Conservation (phyloP, 495 filamentous ascomycete genomes). For the Hyaloscypha hepaticicola region DNA sequence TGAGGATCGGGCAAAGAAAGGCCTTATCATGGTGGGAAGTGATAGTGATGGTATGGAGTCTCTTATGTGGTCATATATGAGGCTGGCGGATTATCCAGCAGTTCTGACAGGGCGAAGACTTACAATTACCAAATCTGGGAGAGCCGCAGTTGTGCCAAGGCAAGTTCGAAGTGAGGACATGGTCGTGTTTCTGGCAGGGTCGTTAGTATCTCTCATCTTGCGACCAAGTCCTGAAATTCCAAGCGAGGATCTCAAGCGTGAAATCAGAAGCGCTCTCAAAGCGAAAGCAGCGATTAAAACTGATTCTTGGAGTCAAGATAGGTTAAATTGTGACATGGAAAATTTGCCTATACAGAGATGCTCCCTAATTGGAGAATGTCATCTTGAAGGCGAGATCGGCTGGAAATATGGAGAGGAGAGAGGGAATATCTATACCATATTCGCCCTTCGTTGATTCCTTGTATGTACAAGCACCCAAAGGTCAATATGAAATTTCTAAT, state of each 20-base stretch:
- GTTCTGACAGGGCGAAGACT: slow-evolving; percentile 5
- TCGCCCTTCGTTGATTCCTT: neutral
- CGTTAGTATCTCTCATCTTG: neutral
- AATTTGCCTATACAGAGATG: neutral
- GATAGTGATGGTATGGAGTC: slow-evolving; percentile 1
- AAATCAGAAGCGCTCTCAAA: neutral
- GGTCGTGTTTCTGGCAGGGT: slow-evolving; percentile 3
- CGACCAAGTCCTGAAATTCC: neutral
- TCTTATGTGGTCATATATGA: slow-evolving; percentile 1
- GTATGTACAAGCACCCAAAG: too few species aligned
- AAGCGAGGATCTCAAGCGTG: neutral
- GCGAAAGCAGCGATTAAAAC: neutral
- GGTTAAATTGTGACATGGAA: neutral
- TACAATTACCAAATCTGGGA: neutral
- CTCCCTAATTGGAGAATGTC: neutral
- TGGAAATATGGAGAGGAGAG: neutral
- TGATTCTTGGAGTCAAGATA: neutral
- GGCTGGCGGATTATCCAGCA: too few species aligned
- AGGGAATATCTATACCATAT: neutral
- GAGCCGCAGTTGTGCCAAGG: neutral
- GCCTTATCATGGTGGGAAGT: neutral
- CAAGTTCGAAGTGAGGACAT: neutral
- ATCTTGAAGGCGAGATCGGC: neutral
- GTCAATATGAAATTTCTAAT: too few species aligned
- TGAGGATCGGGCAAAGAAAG: neutral